Percentiles rank a stretch among this genome's conserved stretches.
These are phyloP conservation scores for Austroboletus niveus DNA, from an alignment of 1,284 basidiomycete genomes.

Conservation along the genomic window DNA sequence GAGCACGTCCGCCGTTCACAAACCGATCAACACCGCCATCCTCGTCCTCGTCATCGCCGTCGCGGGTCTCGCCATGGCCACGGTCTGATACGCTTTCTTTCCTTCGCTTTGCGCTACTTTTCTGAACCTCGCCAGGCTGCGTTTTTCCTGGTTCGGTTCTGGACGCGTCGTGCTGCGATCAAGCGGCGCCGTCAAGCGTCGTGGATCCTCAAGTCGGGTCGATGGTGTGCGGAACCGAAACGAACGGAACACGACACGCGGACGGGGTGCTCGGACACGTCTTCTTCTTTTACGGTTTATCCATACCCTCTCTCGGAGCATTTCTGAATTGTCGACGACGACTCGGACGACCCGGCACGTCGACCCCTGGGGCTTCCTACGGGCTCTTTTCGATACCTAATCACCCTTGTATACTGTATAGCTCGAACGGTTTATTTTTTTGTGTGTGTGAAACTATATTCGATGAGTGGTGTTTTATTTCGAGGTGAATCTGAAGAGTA, in stretches of 20 bases:
- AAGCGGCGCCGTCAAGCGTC: conserved; percentile 27
- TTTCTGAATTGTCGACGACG: conserved; percentile 2
- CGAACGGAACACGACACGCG: conserved; percentile 8
- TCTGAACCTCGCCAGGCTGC: conserved; percentile 2
- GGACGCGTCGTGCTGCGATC: conserved; percentile 16
- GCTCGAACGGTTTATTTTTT: no score
- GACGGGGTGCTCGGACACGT: conserved; percentile 18
- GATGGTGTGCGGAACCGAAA: conserved; percentile 23
- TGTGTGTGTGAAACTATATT: no score
- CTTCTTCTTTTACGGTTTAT: conserved; percentile 17
- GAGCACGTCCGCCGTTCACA: not conserved
- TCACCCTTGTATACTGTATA: no score
- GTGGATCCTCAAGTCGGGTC: conserved; percentile 23
- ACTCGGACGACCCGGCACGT: no score
- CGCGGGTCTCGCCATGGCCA: conserved; percentile 1
- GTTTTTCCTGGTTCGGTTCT: conserved; percentile 15
- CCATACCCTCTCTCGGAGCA: conserved; percentile 22
- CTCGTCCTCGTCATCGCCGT: conserved; percentile 1
- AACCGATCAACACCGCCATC: not conserved
- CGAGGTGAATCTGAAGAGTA: no score
- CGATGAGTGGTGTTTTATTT: no score
- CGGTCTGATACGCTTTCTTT: conserved; percentile 9
- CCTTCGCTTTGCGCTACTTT: conserved; percentile 7
- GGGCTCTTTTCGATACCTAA: no score
- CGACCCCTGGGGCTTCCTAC: no score